Base-by-base conservation (phyloP, 768 basidiomycete genomes). In the Coprinopsis sp. region DNA sequence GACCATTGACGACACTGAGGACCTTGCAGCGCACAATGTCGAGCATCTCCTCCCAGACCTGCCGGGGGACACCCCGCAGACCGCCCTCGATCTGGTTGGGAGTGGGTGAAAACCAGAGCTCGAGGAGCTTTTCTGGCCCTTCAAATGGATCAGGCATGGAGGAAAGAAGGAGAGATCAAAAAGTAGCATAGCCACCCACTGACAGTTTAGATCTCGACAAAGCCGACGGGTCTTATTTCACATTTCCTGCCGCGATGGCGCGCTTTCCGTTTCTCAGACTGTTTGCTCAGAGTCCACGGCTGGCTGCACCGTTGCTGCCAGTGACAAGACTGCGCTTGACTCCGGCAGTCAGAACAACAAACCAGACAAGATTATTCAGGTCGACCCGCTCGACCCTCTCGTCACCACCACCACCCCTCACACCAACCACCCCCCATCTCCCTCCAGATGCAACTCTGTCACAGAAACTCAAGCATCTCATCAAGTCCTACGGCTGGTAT, bases 11-110 rank as follows among this genome's bases (percentile, higher is more conserved):
- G 46, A 89, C 82, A 61, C 84, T 95, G 63, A 99, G 78, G 30
- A 98, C 88, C 61, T 96, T 91, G 76, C 96, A 99, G 62, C 88
- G 84, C 62, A 99, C 96, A 53, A 95, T 89, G 67, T 84, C 84
- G 50, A 99, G 81, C 92, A 99, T 96, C 49, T 91, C 88, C 68
- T 96, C 93, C 96, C 96, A 99, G 25, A 87, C 71, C 24, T 73
- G 65, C 49, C 83, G 73, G 54, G 80, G 73, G 27, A 99, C 83
- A 55, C 72, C 77, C 48, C 94, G 74, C 36, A 99, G 76, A 29
- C 96, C 96, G 18, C 67, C 66, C 63, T 74, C 81, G 60, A 66
- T 73, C 52, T 69, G 65, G 36, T 77, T 73, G 4, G 82, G 68
- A 6, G 84, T 84, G 11, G 91, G 90, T 1, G 88, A 83, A 68